Evolutionary conservation across 345 rosid genomes (phyloP).

Genomic region (Boechera divaricarpa): DNA sequence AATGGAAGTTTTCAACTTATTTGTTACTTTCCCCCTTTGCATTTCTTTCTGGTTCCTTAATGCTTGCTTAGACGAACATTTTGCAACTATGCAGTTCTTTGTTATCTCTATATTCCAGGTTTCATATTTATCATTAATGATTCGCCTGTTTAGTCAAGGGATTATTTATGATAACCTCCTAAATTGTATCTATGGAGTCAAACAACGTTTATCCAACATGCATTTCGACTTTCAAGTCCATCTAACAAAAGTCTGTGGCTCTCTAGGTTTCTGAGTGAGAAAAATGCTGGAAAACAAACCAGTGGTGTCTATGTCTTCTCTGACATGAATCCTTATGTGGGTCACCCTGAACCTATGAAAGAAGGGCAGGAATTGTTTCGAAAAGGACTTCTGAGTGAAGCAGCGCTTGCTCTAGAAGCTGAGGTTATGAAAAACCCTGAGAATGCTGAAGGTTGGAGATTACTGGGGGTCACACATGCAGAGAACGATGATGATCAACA

Average conservation of each 20-base stretch:
- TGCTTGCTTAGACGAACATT: constrained; percentile 1
- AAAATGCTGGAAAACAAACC: constrained; percentile 64
- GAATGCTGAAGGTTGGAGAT: constrained; percentile 99
- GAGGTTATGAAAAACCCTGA: constrained; percentile 98
- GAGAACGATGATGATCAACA: constrained; percentile 99
- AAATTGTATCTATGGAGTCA: constrained; percentile 13
- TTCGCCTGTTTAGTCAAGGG: constrained; percentile 17
- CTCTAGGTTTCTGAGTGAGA: constrained; percentile 76
- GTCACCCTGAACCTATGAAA: constrained; percentile 93
- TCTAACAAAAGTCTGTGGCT: constrained; percentile 22
- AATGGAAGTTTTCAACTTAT: background rate
- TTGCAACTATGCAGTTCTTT: constrained; percentile 21
- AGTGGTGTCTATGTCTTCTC: constrained; percentile 96
- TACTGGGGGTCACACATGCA: constrained; percentile 97
- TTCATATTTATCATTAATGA: constrained; percentile 1
- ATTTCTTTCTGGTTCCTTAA: constrained; percentile 6
- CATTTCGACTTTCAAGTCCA: constrained; percentile 25
- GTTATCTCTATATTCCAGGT: constrained; percentile 1
- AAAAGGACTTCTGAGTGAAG: constrained; percentile 98
- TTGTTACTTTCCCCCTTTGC: constrained; percentile 5
- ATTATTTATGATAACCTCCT: constrained; percentile 7
- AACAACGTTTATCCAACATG: constrained; percentile 21
- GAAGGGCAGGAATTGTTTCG: constrained; percentile 97
- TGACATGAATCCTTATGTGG: constrained; percentile 99
- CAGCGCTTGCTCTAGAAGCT: constrained; percentile 98